Evolutionary conservation across 75 land plant species (phyloP).

Genomic region (Pinus albicaulis): DNA sequence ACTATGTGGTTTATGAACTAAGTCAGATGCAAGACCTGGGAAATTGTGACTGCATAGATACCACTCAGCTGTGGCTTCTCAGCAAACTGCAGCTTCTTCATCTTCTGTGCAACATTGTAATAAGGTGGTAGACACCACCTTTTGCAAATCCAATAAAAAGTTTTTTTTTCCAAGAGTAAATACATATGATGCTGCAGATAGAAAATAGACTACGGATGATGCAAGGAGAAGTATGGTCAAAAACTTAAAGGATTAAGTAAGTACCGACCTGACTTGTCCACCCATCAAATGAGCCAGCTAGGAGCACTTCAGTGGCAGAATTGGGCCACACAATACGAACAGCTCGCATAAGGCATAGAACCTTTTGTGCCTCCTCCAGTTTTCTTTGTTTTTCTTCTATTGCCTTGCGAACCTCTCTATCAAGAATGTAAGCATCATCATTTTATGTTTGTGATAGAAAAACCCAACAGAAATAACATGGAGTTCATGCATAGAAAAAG

Average conservation of each 20-base stretch:
- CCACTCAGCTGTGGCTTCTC: no score
- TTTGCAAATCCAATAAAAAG: no score
- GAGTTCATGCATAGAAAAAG: not conserved
- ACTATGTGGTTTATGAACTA: no score
- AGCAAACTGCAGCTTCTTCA: no score
- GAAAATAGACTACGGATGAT: not conserved
- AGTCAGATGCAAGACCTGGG: no score
- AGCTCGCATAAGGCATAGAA: slow-evolving; percentile 41
- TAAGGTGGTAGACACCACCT: no score
- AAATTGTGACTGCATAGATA: no score
- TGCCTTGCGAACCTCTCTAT: slow-evolving; percentile 61
- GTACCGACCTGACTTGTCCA: slow-evolving; percentile 69
- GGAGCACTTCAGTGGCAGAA: slow-evolving; percentile 72
- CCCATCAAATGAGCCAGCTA: slow-evolving; percentile 89
- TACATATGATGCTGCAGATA: not conserved
- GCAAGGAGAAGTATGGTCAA: not conserved
- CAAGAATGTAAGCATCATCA: not conserved
- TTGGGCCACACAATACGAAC: slow-evolving; percentile 78
- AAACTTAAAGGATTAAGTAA: not conserved
- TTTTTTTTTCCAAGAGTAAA: not conserved
- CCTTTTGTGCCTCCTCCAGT: slow-evolving; percentile 47
- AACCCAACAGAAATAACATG: not conserved
- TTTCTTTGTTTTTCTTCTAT: slow-evolving; percentile 55
- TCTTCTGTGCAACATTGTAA: no score
- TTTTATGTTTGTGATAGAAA: not conserved